Base-by-base conservation (phyloP, 768 basidiomycete species). In the Boletus sensibilis region DNA sequence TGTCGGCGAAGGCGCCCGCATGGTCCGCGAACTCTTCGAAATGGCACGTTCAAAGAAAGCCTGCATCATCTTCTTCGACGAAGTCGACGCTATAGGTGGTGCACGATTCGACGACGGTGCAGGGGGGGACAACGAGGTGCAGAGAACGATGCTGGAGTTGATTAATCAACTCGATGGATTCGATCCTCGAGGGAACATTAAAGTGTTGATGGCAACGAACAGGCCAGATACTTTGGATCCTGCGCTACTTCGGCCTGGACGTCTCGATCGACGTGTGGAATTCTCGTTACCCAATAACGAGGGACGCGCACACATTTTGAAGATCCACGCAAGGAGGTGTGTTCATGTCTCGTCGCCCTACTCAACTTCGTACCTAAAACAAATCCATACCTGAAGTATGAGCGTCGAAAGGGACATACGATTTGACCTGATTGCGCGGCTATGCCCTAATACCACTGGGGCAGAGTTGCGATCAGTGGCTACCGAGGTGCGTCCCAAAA, bases 131-230 rank as follows among this genome's bases (percentile, higher is more conserved):
- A 98, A 99, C 67, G 97, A 99, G 69, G 97, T 99, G 41, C 97
- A 99, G 75, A 78, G 97, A 70, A 99, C 97, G 12, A 99, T 99
- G 97, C 78, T 99, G 78, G 97, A 99, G 75, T 76, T 98, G 66
- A 98, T 99, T 68, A 98, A 98, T 71, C 97, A 99, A 73, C 76
- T 99, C 71, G 95, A 99, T 66, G 97, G 97, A 33, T 99, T 99
- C 74, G 97, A 98, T 74, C 89, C 96, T 8, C 77, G 97, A 76
- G 97, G 97, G n/a, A 98, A 98, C 69, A 98, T 99, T 76, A 99
- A 99, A 74, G 96, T 99, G 21, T 80, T 99, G 55, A 99, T 99
- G 97, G 97, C 97, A 31, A 98, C 97, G 8, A 98, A 99, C 78
- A 96, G 96, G 73, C 97, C 97, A 20, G 97, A 99, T 73, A 98